Percentiles rank a stretch among this genome's conserved stretches.
These are phyloP conservation scores for Verticillium albo-atrum DNA, from an alignment of 2,329 filamentous ascomycete genomes.

Conservation along the genomic window DNA sequence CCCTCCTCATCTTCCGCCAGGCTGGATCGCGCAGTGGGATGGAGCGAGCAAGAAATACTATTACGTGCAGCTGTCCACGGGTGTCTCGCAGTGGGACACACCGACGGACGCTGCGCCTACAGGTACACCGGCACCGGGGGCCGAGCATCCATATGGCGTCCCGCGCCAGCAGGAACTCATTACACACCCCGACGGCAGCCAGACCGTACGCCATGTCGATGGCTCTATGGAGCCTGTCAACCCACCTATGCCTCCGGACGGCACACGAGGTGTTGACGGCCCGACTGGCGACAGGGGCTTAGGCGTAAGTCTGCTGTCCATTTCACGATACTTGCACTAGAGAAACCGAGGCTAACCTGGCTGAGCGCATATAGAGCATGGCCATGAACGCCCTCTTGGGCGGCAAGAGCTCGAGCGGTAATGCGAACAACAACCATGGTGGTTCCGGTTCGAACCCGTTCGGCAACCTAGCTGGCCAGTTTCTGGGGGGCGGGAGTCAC, in stretches of 20 bases:
- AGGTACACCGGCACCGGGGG: slow-evolving; percentile 51
- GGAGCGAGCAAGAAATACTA: slow-evolving; percentile 61
- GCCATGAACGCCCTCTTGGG: slow-evolving; percentile 55
- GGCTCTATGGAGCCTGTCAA: slow-evolving; percentile 57
- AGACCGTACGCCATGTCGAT: slow-evolving; percentile 57
- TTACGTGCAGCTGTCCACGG: slow-evolving; percentile 68
- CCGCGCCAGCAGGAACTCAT: slow-evolving; percentile 52
- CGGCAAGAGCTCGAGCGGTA: slow-evolving; percentile 36
- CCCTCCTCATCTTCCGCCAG: slow-evolving; percentile 57
- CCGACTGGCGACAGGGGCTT: slow-evolving; percentile 57
- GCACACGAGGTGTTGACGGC: slow-evolving; percentile 45
- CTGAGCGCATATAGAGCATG: slow-evolving; percentile 41
- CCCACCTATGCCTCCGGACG: slow-evolving; percentile 42
- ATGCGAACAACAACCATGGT: slow-evolving; percentile 13
- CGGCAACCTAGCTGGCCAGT: slow-evolving; percentile 41
- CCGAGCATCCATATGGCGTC: slow-evolving; percentile 59
- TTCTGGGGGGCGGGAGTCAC: slow-evolving; percentile 29
- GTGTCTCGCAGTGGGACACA: slow-evolving; percentile 69
- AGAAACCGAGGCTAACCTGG: background rate
- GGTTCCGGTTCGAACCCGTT: slow-evolving; percentile 34
- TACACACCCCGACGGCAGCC: slow-evolving; percentile 57
- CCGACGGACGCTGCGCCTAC: slow-evolving; percentile 61
- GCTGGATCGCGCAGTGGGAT: slow-evolving; percentile 70
- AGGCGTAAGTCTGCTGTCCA: slow-evolving; percentile 47
- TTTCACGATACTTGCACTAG: background rate